Evolutionary conservation across 345 rosid genomes (phyloP), one percentile per base, ranked within the genome.

Genomic region (Camelina laxa): DNA sequence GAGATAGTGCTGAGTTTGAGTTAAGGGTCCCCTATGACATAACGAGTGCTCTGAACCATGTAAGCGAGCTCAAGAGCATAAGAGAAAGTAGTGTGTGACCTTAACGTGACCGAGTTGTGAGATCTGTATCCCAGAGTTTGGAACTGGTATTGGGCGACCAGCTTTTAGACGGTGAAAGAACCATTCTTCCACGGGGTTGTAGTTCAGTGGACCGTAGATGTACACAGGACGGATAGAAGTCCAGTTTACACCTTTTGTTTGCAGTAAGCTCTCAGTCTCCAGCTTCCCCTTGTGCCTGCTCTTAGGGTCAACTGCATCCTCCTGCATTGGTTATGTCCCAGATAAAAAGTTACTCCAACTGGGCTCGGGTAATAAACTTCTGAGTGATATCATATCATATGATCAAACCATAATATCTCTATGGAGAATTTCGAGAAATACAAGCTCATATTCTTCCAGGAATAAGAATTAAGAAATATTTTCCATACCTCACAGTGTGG

Each of bases 271-370:
- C 80, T 95, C 99, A 0, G 99, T 90, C 60, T 85, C 92, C 41
- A 92, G 90, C 85, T 95, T 92, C 71, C 97, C 99, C 91, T 87
- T 90, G 87, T 95, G 97, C 87, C 99, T 84, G 68, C 99, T 95
- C 85, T 95, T 90, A 1, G 99, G 97, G 69, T 95, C 99, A 57
- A 95, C 97, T 39, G 97, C 88, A 85, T 92, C 99, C 31, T 17
- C 71, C 97, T 90, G 75, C 61, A 64, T 78, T 31, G 35, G 51
- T 66, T 60, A 65, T 57, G 72, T 58, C 56, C 69, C 19, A 49
- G 24, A 70, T 45, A 41, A 7, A 42, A 69, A 22, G 22, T 61
- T 33, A 21, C 14, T 41, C 51, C 68, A 65, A 24, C 41, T n/a
- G 56, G 60, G 45, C 19, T 51, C 7, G 2, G 30, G 11, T 12